Base-by-base conservation (phyloP, 176 grass and related monocot species). In the Cymbopogon citratus region DNA sequence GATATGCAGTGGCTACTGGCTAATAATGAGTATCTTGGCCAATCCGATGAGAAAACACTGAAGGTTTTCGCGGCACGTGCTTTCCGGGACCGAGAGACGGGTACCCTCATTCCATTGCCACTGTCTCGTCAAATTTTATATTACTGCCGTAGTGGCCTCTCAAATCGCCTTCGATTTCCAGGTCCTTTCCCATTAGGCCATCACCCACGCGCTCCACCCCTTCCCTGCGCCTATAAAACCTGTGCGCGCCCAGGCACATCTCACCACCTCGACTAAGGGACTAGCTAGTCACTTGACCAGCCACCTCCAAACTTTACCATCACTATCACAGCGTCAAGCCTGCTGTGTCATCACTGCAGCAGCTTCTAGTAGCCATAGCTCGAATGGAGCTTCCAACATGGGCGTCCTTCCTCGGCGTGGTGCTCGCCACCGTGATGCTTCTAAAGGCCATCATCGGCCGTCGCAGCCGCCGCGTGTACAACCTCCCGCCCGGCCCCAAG, bases 331-430 rank as follows among this genome's bases (percentile, higher is more conserved):
- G 4, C 51, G 7, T 21, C 51, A n/a, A 54, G 51, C 19, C 15
- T 6, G 7, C 51, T 54, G 51, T 9, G 18, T 0, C 18, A 57
- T 57, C 21, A 4, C 52, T 10, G 21, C 21, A n/a, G 52, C 21
- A 57, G 21, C 8, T 57, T 57, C 21, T 57, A 23, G 21, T 57
- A 6, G 52, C 52, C 52, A 59, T 11, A 21, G 54, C 5, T 11
- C n/a, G n/a, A 3, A 88, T 91, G 85, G 85, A 82, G 81, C n/a
- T 85, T 19, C 44, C 80, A 41, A 29, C 65, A 70, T 87, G 66
- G 89, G 75, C 36, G 62, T 74, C 66, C 33, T 94, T 81, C 73
- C 31, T 89, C 3, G 62, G 26, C 21, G 46, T 82, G 5, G 19
- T 65, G 56, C 14, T 88, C 6, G 52, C 48, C n/a, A 78, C 82